Conservation (phyloP, 148 eudicot genomes). For the Dianthus caryophyllus region DNA sequence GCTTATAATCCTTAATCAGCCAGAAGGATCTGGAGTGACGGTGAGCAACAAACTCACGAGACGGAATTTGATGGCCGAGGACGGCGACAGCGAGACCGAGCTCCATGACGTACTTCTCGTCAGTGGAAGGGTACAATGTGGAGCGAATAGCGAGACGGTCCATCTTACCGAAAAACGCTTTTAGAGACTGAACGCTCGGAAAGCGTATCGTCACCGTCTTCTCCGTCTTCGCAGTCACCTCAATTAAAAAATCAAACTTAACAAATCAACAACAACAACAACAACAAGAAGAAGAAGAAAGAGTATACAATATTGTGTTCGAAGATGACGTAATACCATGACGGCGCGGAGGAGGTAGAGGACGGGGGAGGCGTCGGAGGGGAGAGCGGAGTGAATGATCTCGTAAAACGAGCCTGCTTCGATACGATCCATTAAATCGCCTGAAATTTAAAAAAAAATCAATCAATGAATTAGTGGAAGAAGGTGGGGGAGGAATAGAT, state of each 20-base stretch:
- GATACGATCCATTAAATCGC: conserved; percentile 6
- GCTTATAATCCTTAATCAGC: conserved; percentile 23
- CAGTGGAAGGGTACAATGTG: conserved; percentile 52
- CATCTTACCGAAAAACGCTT: conserved; percentile 38
- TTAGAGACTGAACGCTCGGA: conserved; percentile 59
- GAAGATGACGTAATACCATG: conserved; percentile 44
- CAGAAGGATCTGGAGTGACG: conserved; percentile 51
- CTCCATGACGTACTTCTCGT: conserved; percentile 59
- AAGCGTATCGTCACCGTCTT: conserved; percentile 48
- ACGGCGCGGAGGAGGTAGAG: conserved; percentile 52
- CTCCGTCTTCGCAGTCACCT: conserved; percentile 72
- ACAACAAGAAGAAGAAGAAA: background rate
- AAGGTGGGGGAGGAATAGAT: background rate
- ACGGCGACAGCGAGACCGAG: conserved; percentile 43
- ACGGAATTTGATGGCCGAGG: conserved; percentile 43
- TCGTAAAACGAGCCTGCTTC: conserved; percentile 56
- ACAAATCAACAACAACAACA: conserved; percentile 2
- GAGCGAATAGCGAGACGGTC: conserved; percentile 13
- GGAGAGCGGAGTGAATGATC: conserved; percentile 53
- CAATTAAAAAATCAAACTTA: conserved; percentile 5
- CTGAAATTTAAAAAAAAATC: background rate
- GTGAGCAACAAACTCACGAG: conserved; percentile 35
- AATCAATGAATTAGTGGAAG: too few relatives aligned
- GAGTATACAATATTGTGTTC: too few relatives aligned
- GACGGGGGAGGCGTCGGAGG: conserved; percentile 39